These are phyloP conservation scores for Rhypophila decipiens DNA, from an alignment of 495 filamentous ascomycete species.

Conservation along the genomic window DNA sequence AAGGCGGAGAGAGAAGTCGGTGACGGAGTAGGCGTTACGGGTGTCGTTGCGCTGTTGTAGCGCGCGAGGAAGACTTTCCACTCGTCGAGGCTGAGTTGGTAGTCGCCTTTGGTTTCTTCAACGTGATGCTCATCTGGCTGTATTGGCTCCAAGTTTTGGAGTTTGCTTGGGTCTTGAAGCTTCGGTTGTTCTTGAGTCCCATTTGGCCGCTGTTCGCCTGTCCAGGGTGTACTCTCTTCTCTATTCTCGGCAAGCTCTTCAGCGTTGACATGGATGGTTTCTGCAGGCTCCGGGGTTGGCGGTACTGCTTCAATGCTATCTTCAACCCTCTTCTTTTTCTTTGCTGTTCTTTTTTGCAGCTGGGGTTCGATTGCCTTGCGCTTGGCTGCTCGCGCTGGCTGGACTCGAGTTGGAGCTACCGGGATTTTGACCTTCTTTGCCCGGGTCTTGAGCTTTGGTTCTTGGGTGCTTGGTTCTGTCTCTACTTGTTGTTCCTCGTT, in stretches of 20 bases:
- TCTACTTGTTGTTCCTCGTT: neutral
- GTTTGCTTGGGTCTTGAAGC: neutral
- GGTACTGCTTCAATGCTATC: neutral
- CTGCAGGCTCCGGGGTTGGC: neutral
- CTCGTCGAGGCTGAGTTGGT: slow-evolving; percentile 9
- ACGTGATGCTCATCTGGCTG: too few relatives aligned
- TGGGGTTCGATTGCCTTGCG: slow-evolving; percentile 6
- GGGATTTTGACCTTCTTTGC: slow-evolving; percentile 1
- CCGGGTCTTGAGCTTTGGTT: neutral
- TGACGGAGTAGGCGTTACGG: neutral
- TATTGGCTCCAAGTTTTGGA: neutral
- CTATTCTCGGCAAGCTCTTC: neutral
- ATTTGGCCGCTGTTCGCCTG: too few relatives aligned
- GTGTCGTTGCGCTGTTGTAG: too few relatives aligned
- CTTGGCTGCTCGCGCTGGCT: slow-evolving; percentile 20
- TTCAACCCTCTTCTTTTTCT: neutral
- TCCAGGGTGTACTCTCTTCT: too few relatives aligned
- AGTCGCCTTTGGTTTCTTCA: slow-evolving; percentile 13
- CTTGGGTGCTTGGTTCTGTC: neutral
- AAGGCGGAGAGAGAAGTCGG: neutral
- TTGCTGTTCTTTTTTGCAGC: neutral
- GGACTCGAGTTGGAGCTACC: slow-evolving; percentile 15
- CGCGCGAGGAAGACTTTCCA: neutral
- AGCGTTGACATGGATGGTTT: neutral
- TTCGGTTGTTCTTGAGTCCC: too few relatives aligned